Evolutionary conservation across 441 rosid genomes (phyloP), one percentile per base, ranked within the genome.

Genomic region (Geranium incanum): DNA sequence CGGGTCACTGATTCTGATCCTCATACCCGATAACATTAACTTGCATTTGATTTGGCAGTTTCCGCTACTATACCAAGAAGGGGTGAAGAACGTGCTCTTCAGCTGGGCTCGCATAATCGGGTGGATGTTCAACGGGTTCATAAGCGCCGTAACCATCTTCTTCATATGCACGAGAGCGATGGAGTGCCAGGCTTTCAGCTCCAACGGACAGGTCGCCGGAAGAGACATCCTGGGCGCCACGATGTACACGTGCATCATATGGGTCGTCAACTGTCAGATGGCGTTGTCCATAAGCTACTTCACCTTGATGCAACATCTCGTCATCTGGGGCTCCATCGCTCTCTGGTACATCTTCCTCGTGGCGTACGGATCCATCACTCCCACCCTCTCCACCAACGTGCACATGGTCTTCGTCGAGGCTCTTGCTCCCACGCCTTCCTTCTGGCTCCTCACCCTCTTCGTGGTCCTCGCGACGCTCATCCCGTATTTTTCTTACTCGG

Each of bases 391-490:
- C 43, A 81, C 90, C 21, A 89, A 88, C 13, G 99, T 97, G 48
- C 90, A 89, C 72, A 79, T 85, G 78, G 89, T 92, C 63, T 95
- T 95, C 78, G 2, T 87, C 0, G 99, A 95, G 83, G 85, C 92
- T 63, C 80, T 90, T 18, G 96, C 97, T 11, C 98, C 98, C 0
- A 88, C 97, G 1, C 95, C 95, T 3, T 83, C 84, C 9, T 92
- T 76, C 67, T 95, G 99, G 99, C 84, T 95, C 28, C 76, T 85
- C 77, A 84, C 86, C 1, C 72, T 90, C 60, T 79, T 88, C 0
- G 89, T 88, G 36, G 71, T 84, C 74, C 71, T 88, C 75, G 66
- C 92, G 12, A 70, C 97, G 5, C 85, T 92, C 36, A 78, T 87
- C 50, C 98, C 97, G 0, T 95, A 85, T 82, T 95, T 92, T 71